These are phyloP conservation scores for Venturia pyrina DNA, from an alignment of 2,329 filamentous ascomycete species.

Conservation along the genomic window DNA sequence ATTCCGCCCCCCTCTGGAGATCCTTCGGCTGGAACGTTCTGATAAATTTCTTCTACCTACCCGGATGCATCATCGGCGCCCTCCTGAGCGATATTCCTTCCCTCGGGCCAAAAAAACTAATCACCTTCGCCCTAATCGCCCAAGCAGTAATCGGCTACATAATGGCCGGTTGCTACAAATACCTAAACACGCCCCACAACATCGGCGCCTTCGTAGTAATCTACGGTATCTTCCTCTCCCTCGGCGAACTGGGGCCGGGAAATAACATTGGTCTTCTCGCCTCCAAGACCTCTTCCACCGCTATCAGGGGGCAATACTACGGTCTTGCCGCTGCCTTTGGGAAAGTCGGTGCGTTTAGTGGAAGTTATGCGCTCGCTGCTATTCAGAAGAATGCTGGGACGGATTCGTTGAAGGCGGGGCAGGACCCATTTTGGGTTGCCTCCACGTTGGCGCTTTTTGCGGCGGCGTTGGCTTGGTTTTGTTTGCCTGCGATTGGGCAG, in stretches of 20 bases:
- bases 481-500: slow-evolving; percentile 66
- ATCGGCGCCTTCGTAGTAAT: slow-evolving; percentile 70
- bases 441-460: slow-evolving; percentile 67
- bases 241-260: slow-evolving; percentile 76
- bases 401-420: slow-evolving; percentile 40
- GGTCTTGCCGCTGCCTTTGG: slow-evolving; percentile 62
- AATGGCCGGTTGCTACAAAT: slow-evolving; percentile 71
- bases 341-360: slow-evolving; percentile 76
- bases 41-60: slow-evolving; percentile 81
- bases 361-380: slow-evolving; percentile 71
- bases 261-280: slow-evolving; percentile 87
- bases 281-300: slow-evolving; percentile 78
- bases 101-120: slow-evolving; percentile 66
- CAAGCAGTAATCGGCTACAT: slow-evolving; percentile 76
- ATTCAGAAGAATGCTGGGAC: slow-evolving; percentile 29
- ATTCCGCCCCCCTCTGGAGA: slow-evolving; percentile 54
- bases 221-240: slow-evolving; percentile 65
- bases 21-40: slow-evolving; percentile 82
- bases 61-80: slow-evolving; percentile 68
- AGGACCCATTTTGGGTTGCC: slow-evolving; percentile 87
- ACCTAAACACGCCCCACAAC: slow-evolving; percentile 55
- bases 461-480: slow-evolving; percentile 54
- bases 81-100: slow-evolving; percentile 57
- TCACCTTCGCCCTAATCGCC: slow-evolving; percentile 58
- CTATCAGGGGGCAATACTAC: slow-evolving; percentile 68